Conservation (phyloP, 441 rosid species). For the Macaranga tanarius region DNA sequence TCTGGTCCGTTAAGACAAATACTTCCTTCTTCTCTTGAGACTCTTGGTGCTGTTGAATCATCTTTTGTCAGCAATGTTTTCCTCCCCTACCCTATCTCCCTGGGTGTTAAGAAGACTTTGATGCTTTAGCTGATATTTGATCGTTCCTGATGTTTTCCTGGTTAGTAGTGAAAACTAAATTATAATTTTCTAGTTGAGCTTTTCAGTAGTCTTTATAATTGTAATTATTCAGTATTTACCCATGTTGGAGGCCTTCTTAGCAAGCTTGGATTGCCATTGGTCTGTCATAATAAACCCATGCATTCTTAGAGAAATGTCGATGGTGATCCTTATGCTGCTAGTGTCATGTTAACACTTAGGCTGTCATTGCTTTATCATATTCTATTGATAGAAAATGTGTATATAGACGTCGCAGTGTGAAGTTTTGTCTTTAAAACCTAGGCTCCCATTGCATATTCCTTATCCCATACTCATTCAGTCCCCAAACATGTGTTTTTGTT, state of each 20-base stretch:
- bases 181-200: not conserved
- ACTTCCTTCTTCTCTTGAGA: not conserved
- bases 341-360: not conserved
- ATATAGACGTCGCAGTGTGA: not conserved
- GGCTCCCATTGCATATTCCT: not conserved
- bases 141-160: not conserved
- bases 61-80: not conserved
- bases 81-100: not conserved
- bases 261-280: no score
- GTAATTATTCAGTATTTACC: not conserved
- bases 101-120: not conserved
- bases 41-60: not conserved
- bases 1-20: not conserved
- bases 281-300: not conserved
- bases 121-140: not conserved
- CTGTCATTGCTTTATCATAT: not conserved
- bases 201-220: not conserved
- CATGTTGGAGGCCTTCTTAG: not conserved
- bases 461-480: not conserved
- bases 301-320: not conserved
- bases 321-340: not conserved
- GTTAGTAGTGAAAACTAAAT: not conserved
- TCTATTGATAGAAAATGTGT: not conserved
- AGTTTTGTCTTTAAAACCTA: not conserved
- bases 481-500: not conserved